Conservation (phyloP, 139 green algal species). For the Auxenochlorella pyrenoidosa region DNA sequence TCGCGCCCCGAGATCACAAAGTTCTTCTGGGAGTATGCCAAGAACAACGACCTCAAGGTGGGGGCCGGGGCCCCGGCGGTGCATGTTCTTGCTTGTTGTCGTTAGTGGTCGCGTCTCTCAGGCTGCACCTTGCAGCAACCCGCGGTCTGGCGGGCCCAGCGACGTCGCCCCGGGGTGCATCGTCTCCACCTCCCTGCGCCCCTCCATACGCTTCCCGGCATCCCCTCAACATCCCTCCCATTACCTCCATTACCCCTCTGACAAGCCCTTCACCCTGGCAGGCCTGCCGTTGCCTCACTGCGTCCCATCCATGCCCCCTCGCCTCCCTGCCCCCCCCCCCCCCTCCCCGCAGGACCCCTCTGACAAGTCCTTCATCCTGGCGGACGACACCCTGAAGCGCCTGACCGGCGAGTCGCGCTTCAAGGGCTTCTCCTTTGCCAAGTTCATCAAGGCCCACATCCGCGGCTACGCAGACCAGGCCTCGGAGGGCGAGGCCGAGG, state of each 20-base stretch:
- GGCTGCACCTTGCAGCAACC: too few relatives aligned
- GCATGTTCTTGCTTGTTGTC: too few relatives aligned
- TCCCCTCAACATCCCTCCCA: too few relatives aligned
- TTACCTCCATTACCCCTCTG: too few relatives aligned
- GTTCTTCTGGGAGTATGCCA: constrained; percentile 67
- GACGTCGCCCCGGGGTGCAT: too few relatives aligned
- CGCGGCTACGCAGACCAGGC: constrained; percentile 11
- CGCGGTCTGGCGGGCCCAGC: too few relatives aligned
- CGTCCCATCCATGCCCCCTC: not conserved
- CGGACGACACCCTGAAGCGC: constrained; percentile 42
- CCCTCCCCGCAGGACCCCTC: constrained; percentile 47
- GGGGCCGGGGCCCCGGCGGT: not conserved
- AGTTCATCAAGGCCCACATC: constrained; percentile 59
- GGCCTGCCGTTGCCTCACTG: not conserved
- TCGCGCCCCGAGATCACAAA: constrained; percentile 60
- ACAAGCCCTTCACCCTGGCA: too few relatives aligned
- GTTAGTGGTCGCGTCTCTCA: too few relatives aligned
- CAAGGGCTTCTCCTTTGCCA: constrained; percentile 58
- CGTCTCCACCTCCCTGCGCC: too few relatives aligned
- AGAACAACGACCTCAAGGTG: constrained; percentile 18
- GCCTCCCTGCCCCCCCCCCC: not conserved
- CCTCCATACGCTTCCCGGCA: too few relatives aligned
- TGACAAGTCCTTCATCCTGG: constrained; percentile 39
- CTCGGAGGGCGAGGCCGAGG: too few relatives aligned
- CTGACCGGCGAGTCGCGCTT: constrained; percentile 59